Evolutionary conservation across 495 filamentous ascomycete species (phyloP).

Genomic region (Podospora pseudoanserina): DNA sequence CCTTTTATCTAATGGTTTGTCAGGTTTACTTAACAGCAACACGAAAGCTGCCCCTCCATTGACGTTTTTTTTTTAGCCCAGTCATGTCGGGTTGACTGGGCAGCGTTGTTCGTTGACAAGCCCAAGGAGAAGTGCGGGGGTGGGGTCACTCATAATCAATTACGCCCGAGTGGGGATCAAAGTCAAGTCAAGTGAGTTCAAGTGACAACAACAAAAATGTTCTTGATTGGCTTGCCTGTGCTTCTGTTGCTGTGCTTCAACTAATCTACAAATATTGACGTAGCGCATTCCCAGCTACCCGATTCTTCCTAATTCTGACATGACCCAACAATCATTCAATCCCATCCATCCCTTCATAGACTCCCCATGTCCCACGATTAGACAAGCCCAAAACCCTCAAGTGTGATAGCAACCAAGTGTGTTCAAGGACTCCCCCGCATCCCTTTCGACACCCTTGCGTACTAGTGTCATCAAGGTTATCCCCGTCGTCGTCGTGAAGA

Average conservation of each 20-base stretch:
- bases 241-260: neutral
- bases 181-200: too few species aligned
- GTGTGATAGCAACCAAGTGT: neutral
- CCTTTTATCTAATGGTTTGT: neutral
- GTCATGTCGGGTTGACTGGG: neutral
- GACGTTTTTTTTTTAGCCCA: conserved; percentile 14
- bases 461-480: neutral
- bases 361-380: neutral
- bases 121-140: conserved; percentile 7
- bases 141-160: neutral
- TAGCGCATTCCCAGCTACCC: neutral
- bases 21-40: neutral
- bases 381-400: neutral
- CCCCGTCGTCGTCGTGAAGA: neutral
- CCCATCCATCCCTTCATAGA: neutral
- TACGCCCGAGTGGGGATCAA: neutral
- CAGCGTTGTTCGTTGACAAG: conserved; percentile 4
- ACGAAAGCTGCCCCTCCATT: conserved; percentile 21
- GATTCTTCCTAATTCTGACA: conserved; percentile 7
- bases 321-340: neutral
- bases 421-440: neutral
- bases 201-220: neutral
- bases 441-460: neutral
- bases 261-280: conserved; percentile 5
- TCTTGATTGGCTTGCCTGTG: neutral